Base-by-base conservation (phyloP, 116 monocot genomes). In the Iris pallida region DNA sequence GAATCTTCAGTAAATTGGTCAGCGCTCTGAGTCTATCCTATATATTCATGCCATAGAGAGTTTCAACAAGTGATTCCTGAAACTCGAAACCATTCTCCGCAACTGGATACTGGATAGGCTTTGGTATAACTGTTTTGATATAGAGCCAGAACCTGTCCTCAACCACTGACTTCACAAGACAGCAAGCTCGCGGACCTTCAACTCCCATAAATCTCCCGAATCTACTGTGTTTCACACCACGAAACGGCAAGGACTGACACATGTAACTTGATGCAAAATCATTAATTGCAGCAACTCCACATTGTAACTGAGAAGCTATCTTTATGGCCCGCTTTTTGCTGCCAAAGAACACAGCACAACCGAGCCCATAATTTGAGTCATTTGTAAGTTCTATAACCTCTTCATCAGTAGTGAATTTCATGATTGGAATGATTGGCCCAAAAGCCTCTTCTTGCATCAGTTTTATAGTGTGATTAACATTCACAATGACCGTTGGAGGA, bases 211-310 rank as follows among this genome's bases (percentile, higher is more conserved):
- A 97, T 83, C 92, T 87, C 64, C 97, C 97, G 65, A 92, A 92
- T 55, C 97, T 92, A 73, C 92, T 97, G 63, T 97, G 81, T 74
- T 97, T 97, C 30, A 92, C 92, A 47, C 92, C 97, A 18, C 97
- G 92, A 82, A 97, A 97, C 18, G 97, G 97, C 54, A 97, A 77
- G 59, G 97, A 97, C 97, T 98, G 97, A 60, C 97, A 98, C 97
- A 92, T 98, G 72, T 98, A 98, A 75, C 66, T 80, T 57, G 97
- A 92, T 67, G 97, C 97, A 83, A 98, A 98, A 71, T 98, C 97
- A 77, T 92, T 92, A 56, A 98, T 86, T 55, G 97, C 92, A n/a
- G 90, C 93, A 68, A 98, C 78, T 53, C 92, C 97, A 78, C 93
- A 92, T 20, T 88, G 92, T 55, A 98, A 41, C 63, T 88, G 92